Evolutionary conservation across 352 stramenopile genomes (phyloP), one percentile per base, ranked within the genome.

Genomic region (Phytophthora vignae): DNA sequence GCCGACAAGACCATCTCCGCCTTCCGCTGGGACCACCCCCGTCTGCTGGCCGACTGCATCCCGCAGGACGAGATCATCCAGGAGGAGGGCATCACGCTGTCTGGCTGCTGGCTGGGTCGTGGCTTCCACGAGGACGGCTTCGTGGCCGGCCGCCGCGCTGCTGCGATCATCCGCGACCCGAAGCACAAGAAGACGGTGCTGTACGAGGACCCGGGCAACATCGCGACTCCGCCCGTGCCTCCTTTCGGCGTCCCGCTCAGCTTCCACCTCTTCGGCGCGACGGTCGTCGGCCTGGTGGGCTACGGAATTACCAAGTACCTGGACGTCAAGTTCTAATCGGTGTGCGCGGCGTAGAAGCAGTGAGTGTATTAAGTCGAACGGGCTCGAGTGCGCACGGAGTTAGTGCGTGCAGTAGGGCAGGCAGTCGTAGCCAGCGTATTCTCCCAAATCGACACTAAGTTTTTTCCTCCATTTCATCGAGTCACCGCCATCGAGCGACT

Each of bases 111-210:
- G 89, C 71, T 96, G 56, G 89, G 89, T 50, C 87, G 89, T 55
- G 89, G 89, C 27, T 96, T 96, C 79, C 89, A 96, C 68, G 89
- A 96, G 70, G 89, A 96, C 56, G 89, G 89, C 29, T 96, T 96
- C 62, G 89, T 96, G 12, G 84, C 89, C 17, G 89, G 89, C 22
- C 87, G 89, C 49, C 86, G 89, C 21, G 87, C 84, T 2, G 89
- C 89, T n/a, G 82, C 84, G 49, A 96, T 96, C 46, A 74, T 95
- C 54, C 88, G 89, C 68, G 84, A 96, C 70, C 71, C 83, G 55
- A 92, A 91, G 74, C 79, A 93, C 77, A 84, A 71, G 50, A 85
- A 83, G 72, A 93, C 88, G 36, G 57, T 68, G 38, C 73, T 96
- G 68, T 96, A 96, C 74, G 86, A 96, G 53, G 89, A 96, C 82